phyloP scores from a whole-genome alignment of 495 filamentous ascomycete species.

The Xanthoparmelia taractica region DNA sequence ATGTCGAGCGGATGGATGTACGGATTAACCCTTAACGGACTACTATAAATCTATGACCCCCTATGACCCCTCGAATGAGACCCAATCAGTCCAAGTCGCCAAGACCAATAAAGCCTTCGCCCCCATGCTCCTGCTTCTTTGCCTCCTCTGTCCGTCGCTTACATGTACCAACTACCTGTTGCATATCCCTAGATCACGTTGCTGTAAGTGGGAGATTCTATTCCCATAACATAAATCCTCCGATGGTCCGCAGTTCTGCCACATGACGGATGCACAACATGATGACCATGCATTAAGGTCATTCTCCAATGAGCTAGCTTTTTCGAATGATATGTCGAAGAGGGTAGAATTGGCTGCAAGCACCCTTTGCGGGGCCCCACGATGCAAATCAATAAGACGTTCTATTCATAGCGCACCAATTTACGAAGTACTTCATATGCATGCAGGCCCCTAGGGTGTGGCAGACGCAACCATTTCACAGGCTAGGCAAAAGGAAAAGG shows the following conservation, averaged over 20 bases:
- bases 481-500: background rate
- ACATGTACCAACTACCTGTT: background rate
- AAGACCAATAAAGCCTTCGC: background rate
- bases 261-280: no score
- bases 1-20: conserved; percentile 2
- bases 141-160: background rate
- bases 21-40: background rate
- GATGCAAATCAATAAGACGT: background rate
- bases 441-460: background rate
- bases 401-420: background rate
- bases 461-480: background rate
- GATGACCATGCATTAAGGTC: no score
- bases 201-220: background rate
- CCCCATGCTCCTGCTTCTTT: background rate
- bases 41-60: no score
- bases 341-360: background rate
- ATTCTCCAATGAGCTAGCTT: background rate
- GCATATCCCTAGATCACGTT: background rate
- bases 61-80: background rate
- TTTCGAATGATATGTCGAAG: background rate
- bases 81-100: background rate
- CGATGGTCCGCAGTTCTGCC: background rate
- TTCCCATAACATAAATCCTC: background rate
- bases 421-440: background rate
- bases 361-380: background rate